A percentile compares a stretch with the other conserved stretches of the same genome.
Conservation (phyloP, 1,284 basidiomycete species). For the Inonotus hispidus region DNA sequence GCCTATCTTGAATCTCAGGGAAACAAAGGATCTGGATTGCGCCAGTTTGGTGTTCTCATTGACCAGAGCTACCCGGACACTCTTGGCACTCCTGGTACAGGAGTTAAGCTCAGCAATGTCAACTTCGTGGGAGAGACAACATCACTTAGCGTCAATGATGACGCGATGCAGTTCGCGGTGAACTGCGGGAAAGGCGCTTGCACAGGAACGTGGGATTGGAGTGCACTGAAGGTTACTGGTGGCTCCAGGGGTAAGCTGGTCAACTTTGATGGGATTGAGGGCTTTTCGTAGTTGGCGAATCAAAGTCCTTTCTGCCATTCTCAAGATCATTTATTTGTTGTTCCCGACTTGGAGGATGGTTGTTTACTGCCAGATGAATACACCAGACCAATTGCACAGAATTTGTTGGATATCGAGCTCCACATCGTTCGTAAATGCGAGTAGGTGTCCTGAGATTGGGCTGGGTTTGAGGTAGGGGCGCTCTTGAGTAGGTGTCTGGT, state of each 20-base stretch:
- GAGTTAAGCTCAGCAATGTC: conserved; percentile 28
- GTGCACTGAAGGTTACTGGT: conserved; percentile 39
- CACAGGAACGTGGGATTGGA: conserved; percentile 49
- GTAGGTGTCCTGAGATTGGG: too few species aligned
- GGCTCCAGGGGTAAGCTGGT: conserved; percentile 35
- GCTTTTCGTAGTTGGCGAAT: conserved; percentile 25
- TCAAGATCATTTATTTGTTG: too few species aligned
- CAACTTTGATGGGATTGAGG: conserved; percentile 33
- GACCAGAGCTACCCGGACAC: conserved; percentile 43
- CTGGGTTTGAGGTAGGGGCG: background rate
- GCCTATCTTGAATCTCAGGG: conserved; percentile 26
- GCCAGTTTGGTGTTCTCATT: conserved; percentile 41
- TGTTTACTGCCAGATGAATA: background rate
- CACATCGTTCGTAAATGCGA: too few species aligned
- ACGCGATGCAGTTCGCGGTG: conserved; percentile 35
- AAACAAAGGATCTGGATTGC: conserved; percentile 38
- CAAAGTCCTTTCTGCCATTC: too few species aligned
- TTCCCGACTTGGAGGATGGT: too few species aligned
- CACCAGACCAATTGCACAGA: background rate
- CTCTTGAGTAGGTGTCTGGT: too few species aligned
- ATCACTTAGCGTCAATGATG: conserved; percentile 31
- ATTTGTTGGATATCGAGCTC: background rate
- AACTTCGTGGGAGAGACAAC: conserved; percentile 29
- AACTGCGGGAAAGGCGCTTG: conserved; percentile 44
- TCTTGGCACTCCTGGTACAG: conserved; percentile 43